Evolutionary conservation across 768 basidiomycete species (phyloP), one percentile per base, ranked within the genome.

Genomic region (Porphyrellus cyaneotinctus): DNA sequence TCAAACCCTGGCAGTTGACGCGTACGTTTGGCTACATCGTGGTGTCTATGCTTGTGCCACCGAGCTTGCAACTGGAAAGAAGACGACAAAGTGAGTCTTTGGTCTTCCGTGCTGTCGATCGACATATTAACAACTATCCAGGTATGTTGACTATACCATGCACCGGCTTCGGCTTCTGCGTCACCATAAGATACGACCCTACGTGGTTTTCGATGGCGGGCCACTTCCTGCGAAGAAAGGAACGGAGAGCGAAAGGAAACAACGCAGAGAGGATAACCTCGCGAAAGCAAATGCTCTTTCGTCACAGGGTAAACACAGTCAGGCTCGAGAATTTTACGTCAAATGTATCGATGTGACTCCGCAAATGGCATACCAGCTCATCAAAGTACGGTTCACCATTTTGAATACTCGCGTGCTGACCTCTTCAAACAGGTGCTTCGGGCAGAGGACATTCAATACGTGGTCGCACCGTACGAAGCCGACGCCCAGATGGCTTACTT

Each of bases 391-490:
- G 14, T 42, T 37, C 43, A 6, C 54, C 17, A 20, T 23, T 28
- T 15, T 36, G n/a, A 17, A 18, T 38, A 32, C 50, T 28, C 50
- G 33, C 36, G 18, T 13, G 36, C 47, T 56, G 51, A 62, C 28
- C n/a, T 38, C 31, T 43, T 37, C 33, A 13, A 51, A 11, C 58
- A 98, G 95, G 95, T 90, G 12, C 76, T 99, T 30, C 80, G 80
- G 43, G 89, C 87, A 12, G 95, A 97, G 64, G 71, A 74, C 17
- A 80, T 98, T 9, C 67, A 79, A 18, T 97, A 95, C 65, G 75
- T 98, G 35, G 97, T 98, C 17, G 95, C 97, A 5, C 97, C 97
- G 0, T 99, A 98, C 69, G 97, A 99, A 75, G 97, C 97, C 1
- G 97, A 99, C 64, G 93, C 97, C 1, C 97, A 99, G 69, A 80